Evolutionary conservation across 352 stramenopile species (phyloP).

Genomic region (Pythium volutum): DNA sequence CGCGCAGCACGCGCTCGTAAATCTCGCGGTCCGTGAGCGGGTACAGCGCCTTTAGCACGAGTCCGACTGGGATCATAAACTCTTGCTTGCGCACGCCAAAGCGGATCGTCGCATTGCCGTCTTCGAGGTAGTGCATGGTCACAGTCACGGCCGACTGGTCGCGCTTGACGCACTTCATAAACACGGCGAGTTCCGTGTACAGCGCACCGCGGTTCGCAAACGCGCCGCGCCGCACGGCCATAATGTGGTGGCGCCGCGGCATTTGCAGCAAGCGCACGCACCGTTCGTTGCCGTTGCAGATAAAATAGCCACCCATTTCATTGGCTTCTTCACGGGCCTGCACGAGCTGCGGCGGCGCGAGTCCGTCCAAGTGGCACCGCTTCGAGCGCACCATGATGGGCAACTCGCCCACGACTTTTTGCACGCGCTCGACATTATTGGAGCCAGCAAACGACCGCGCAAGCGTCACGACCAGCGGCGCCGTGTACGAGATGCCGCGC

Average conservation of each 20-base stretch:
- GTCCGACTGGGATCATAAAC: conserved; percentile 96
- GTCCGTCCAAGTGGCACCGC: conserved; percentile 92
- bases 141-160: conserved; percentile 97
- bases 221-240: conserved; percentile 94
- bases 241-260: conserved; percentile 85
- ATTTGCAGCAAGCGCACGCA: conserved; percentile 97
- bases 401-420: conserved; percentile 91
- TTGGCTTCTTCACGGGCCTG: conserved; percentile 91
- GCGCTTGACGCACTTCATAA: conserved; percentile 95
- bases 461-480: conserved; percentile 93
- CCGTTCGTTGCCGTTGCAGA: conserved; percentile 99
- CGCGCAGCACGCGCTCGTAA: conserved; percentile 95
- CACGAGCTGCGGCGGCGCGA: conserved; percentile 87
- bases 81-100: conserved; percentile 98
- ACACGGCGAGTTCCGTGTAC: conserved; percentile 97
- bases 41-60: conserved; percentile 97
- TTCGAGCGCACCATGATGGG: conserved; percentile 98
- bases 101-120: conserved; percentile 95
- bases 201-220: conserved; percentile 96
- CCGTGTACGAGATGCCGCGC: conserved; percentile 95
- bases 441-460: conserved; percentile 74
- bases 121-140: conserved; percentile 98
- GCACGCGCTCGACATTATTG: conserved; percentile 80
- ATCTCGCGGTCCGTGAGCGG: conserved; percentile 93
- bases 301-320: conserved; percentile 99